Conservation (phyloP, 2,329 filamentous ascomycete species). For the Aspergillus fumigatiaffinis region DNA sequence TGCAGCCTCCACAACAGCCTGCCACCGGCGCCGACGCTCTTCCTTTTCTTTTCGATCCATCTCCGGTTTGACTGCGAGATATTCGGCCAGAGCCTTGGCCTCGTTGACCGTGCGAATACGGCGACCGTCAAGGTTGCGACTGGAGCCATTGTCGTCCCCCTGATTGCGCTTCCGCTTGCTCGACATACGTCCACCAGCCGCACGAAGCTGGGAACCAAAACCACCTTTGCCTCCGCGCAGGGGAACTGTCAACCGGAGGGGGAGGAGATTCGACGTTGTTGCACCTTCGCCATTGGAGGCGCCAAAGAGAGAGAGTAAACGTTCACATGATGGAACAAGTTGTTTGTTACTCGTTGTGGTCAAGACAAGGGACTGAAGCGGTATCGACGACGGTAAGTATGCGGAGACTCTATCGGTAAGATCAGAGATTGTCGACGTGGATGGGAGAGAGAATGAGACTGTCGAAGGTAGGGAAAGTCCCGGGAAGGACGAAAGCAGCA, state of each 20-base stretch:
- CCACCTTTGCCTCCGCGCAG: slow-evolving; percentile 93
- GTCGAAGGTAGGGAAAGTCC: slow-evolving; percentile 81
- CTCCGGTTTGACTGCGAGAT: slow-evolving; percentile 90
- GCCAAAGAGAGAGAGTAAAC: slow-evolving; percentile 61
- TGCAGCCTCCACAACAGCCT: slow-evolving; percentile 79
- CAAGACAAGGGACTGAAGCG: slow-evolving; percentile 61
- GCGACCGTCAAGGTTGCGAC: slow-evolving; percentile 87
- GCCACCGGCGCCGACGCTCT: slow-evolving; percentile 73
- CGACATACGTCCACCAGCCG: slow-evolving; percentile 96
- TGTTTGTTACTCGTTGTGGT: slow-evolving; percentile 77
- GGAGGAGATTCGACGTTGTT: slow-evolving; percentile 64
- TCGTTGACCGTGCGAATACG: slow-evolving; percentile 88
- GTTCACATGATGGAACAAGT: slow-evolving; percentile 49
- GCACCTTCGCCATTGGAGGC: slow-evolving; percentile 31
- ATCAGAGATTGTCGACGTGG: slow-evolving; percentile 62
- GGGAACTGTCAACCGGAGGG: slow-evolving; percentile 73
- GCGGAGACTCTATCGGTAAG: slow-evolving; percentile 60
- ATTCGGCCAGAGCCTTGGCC: slow-evolving; percentile 91
- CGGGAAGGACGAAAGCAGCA: slow-evolving; percentile 79
- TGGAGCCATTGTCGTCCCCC: slow-evolving; percentile 82
- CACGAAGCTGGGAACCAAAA: slow-evolving; percentile 94
- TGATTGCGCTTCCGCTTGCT: slow-evolving; percentile 84
- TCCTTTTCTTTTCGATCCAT: slow-evolving; percentile 96
- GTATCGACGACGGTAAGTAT: slow-evolving; percentile 55
- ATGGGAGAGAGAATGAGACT: slow-evolving; percentile 68